phyloP scores from a whole-genome alignment of 148 eudicot species.

The Rhododendron griersonianum region DNA sequence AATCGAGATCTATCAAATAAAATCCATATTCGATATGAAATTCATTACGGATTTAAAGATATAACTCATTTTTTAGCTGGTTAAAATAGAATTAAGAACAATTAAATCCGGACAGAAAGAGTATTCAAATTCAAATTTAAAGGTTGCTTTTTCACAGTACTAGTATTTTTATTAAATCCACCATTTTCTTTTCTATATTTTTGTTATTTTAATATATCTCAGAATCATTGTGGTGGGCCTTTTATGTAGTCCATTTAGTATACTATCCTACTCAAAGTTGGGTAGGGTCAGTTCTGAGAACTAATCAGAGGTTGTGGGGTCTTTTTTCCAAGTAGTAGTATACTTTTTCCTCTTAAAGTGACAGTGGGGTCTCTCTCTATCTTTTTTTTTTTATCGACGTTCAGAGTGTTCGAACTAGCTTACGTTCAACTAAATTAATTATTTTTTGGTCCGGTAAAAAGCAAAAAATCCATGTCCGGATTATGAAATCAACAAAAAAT shows the following conservation, averaged over 20 bases:
- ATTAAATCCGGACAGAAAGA: too few relatives aligned
- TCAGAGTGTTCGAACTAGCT: background rate
- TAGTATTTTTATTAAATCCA: background rate
- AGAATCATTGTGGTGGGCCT: background rate
- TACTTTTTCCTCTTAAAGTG: slow-evolving; percentile 8
- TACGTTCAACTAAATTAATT: too few relatives aligned
- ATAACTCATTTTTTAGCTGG: too few relatives aligned
- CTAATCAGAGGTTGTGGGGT: slow-evolving; percentile 31
- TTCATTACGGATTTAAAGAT: too few relatives aligned
- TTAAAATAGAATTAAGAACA: too few relatives aligned
- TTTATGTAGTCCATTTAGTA: slow-evolving; percentile 1
- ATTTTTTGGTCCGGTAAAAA: too few relatives aligned
- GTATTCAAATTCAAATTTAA: background rate
- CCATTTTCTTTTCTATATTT: background rate
- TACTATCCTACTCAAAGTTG: background rate
- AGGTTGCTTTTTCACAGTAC: background rate
- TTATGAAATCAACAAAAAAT: too few relatives aligned
- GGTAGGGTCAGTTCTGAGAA: slow-evolving; percentile 19
- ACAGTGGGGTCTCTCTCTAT: slow-evolving; percentile 4
- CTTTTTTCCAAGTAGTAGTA: background rate
- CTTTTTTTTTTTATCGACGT: too few relatives aligned
- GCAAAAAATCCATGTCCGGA: too few relatives aligned
- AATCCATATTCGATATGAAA: too few relatives aligned
- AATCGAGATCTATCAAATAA: too few relatives aligned
- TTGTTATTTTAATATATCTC: background rate